phyloP scores from a whole-genome alignment of 441 rosid genomes.

The Viola pubescens region DNA sequence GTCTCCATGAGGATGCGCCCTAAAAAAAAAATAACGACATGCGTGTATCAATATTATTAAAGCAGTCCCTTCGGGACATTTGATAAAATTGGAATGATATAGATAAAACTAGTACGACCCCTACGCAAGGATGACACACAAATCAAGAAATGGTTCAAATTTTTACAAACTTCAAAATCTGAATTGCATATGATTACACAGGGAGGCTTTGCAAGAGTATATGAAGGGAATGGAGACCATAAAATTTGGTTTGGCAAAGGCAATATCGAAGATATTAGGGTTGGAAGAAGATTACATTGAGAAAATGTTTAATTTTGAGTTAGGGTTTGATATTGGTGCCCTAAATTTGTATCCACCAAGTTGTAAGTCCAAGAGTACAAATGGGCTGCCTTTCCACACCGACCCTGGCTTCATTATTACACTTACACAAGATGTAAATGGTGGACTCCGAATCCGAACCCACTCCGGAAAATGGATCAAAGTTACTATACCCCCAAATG shows the following conservation, averaged over 20 bases:
- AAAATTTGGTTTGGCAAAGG: constrained; percentile 20
- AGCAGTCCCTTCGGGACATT: no score
- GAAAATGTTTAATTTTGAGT: constrained; percentile 16
- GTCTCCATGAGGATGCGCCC: no score
- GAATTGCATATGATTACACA: neutral
- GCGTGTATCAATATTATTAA: no score
- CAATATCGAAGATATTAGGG: constrained; percentile 26
- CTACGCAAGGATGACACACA: no score
- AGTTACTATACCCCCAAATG: constrained; percentile 15
- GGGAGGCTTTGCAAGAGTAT: constrained; percentile 21
- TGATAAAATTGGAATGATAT: no score
- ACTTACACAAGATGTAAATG: constrained; percentile 26
- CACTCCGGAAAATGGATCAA: constrained; percentile 23
- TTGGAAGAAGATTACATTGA: constrained; percentile 27
- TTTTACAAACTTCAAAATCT: no score
- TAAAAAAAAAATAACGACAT: no score
- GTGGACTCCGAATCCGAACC: constrained; percentile 23
- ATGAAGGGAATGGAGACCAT: constrained; percentile 16
- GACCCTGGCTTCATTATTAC: constrained; percentile 32
- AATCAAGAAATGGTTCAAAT: no score
- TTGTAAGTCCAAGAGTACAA: constrained; percentile 18
- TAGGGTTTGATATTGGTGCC: constrained; percentile 26
- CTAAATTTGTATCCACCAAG: constrained; percentile 28
- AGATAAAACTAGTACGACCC: no score
- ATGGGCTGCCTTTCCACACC: constrained; percentile 22